phyloP scores from a whole-genome alignment of 2,329 filamentous ascomycete genomes.

The Xylogone sp. region DNA sequence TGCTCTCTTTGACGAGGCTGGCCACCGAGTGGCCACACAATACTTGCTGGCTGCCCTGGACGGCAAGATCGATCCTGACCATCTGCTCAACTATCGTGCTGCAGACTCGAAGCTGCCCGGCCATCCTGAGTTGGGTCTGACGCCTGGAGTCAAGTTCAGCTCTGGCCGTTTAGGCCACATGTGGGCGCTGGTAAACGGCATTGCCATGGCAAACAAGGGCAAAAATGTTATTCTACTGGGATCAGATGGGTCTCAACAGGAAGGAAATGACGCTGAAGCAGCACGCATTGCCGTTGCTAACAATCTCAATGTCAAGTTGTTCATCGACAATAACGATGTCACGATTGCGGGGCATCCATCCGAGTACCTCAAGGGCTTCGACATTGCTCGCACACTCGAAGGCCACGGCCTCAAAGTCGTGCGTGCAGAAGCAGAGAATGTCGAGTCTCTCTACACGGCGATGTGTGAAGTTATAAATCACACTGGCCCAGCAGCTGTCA shows the following conservation, averaged over 20 bases:
- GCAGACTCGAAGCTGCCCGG: slow-evolving; percentile 35
- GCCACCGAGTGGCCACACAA: slow-evolving; percentile 36
- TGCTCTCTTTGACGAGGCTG: slow-evolving; percentile 34
- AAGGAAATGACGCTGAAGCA: slow-evolving; percentile 37
- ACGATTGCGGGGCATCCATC: slow-evolving; percentile 37
- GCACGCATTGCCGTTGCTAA: slow-evolving; percentile 33
- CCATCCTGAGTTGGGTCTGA: slow-evolving; percentile 35
- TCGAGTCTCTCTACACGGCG: slow-evolving; percentile 31
- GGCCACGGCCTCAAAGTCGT: slow-evolving; percentile 34
- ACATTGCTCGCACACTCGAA: slow-evolving; percentile 27
- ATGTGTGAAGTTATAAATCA: slow-evolving; percentile 28
- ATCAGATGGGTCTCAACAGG: slow-evolving; percentile 37
- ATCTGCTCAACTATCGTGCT: slow-evolving; percentile 36
- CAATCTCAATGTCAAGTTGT: slow-evolving; percentile 33
- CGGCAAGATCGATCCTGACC: slow-evolving; percentile 32
- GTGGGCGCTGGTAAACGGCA: slow-evolving; percentile 35
- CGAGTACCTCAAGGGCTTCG: slow-evolving; percentile 33
- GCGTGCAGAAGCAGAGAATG: slow-evolving; percentile 31
- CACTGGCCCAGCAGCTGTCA: slow-evolving; percentile 28
- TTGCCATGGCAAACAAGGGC: slow-evolving; percentile 31
- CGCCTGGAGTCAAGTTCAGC: slow-evolving; percentile 35
- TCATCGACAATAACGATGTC: slow-evolving; percentile 37
- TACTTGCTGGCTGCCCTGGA: slow-evolving; percentile 34
- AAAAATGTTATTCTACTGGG: slow-evolving; percentile 34
- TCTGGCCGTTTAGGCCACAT: slow-evolving; percentile 36